Conservation (phyloP, 2,329 filamentous ascomycete species). For the Xylariaceae sp. region DNA sequence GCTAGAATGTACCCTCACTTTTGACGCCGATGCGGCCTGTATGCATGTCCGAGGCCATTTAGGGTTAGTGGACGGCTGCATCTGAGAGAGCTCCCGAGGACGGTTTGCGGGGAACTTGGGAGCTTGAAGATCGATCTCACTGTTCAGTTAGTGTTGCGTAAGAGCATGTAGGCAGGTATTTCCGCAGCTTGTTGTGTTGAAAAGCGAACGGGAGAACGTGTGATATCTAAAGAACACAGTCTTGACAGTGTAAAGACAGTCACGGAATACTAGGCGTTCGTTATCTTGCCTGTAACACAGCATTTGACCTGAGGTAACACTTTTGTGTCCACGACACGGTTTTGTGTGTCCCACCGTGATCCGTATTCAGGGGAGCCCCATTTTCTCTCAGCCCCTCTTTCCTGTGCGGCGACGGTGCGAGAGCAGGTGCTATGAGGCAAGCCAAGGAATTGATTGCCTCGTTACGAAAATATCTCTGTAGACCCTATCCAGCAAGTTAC, state of each 20-base stretch:
- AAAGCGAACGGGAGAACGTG: too few species aligned
- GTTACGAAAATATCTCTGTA: neutral
- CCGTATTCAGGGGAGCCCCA: neutral
- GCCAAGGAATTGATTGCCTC: neutral
- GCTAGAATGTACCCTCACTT: neutral
- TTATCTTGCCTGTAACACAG: too few species aligned
- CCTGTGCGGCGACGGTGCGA: neutral
- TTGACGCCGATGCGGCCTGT: neutral
- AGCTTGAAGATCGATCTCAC: neutral
- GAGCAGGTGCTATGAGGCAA: neutral
- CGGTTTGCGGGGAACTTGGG: conserved; percentile 9
- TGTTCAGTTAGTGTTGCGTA: neutral
- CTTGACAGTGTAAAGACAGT: too few species aligned
- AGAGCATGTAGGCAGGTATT: neutral
- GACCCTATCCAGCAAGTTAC: neutral
- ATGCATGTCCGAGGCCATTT: conserved; percentile 8
- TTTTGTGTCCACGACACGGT: neutral
- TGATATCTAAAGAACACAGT: too few species aligned
- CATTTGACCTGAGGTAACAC: too few species aligned
- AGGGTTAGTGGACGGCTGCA: neutral
- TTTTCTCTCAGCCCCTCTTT: neutral
- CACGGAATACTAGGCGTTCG: too few species aligned
- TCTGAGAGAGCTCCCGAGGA: neutral
- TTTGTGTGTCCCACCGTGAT: neutral
- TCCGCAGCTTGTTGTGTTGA: neutral